A percentile compares a stretch with the other conserved stretches of the same genome.
Conservation (phyloP, 1,139 yeast genomes). For the Debaryomyces singareniensis region DNA sequence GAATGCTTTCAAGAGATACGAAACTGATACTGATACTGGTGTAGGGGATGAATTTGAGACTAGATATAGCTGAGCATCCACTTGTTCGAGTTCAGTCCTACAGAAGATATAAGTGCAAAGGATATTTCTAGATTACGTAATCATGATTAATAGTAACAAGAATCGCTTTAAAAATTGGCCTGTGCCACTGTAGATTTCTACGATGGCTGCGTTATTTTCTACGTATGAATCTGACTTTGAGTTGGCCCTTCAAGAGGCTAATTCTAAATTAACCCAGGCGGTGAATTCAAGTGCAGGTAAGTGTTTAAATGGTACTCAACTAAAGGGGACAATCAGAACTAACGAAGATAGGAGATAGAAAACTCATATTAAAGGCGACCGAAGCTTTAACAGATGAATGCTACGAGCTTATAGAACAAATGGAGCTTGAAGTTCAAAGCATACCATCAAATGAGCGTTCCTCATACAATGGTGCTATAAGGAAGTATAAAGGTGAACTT, state of each 20-base stretch:
- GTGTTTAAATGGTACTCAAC: slow-evolving; percentile 11
- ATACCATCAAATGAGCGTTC: slow-evolving; percentile 69
- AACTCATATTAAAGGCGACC: slow-evolving; percentile 48
- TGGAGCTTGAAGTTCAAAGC: slow-evolving; percentile 75
- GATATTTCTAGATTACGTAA: too few relatives aligned
- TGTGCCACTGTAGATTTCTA: too few relatives aligned
- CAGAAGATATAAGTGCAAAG: too few relatives aligned
- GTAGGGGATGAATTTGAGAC: slow-evolving; percentile 59
- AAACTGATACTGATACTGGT: slow-evolving; percentile 34
- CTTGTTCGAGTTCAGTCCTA: not conserved
- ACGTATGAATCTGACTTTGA: slow-evolving; percentile 73
- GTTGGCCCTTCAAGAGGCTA: slow-evolving; percentile 65
- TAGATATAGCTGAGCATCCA: slow-evolving; percentile 11
- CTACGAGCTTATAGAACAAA: slow-evolving; percentile 71
- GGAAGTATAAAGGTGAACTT: slow-evolving; percentile 59
- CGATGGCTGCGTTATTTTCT: slow-evolving; percentile 55
- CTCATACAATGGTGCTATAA: slow-evolving; percentile 60
- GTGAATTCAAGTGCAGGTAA: slow-evolving; percentile 46
- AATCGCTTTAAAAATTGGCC: too few relatives aligned
- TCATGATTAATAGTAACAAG: too few relatives aligned
- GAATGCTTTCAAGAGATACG: slow-evolving; percentile 45
- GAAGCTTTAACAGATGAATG: slow-evolving; percentile 74
- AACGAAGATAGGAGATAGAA: slow-evolving; percentile 34
- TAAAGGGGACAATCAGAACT: slow-evolving; percentile 10
- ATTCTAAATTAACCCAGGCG: slow-evolving; percentile 57